Percentiles rank a stretch among this genome's conserved stretches.
phyloP scores from a whole-genome alignment of 805 yeast genomes.

The Saturnispora sanitii region DNA sequence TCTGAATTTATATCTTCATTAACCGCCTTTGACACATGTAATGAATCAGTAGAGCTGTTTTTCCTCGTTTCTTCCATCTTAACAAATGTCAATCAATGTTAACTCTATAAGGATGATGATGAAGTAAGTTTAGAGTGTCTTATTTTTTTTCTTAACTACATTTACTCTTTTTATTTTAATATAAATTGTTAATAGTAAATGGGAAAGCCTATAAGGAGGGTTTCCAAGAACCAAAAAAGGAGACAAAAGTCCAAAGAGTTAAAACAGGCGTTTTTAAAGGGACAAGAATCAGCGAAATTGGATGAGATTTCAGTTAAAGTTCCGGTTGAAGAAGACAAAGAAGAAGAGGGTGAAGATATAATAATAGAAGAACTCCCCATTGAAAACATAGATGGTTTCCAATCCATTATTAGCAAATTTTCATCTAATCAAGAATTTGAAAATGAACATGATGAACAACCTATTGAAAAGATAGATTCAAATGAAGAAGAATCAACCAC shows the following conservation, averaged over 20 bases:
- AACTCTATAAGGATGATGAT: background rate
- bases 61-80: background rate
- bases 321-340: background rate
- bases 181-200: background rate
- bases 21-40: background rate
- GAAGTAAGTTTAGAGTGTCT: too few species aligned
- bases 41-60: background rate
- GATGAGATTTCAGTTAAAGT: background rate
- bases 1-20: background rate
- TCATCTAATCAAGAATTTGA: constrained; percentile 9
- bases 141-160: too few species aligned
- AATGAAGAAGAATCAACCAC: background rate
- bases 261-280: constrained; percentile 2
- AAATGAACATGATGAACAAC: constrained; percentile 16
- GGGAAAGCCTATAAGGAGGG: background rate
- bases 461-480: background rate
- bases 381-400: constrained; percentile 14
- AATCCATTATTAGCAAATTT: constrained; percentile 18
- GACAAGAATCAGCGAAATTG: background rate
- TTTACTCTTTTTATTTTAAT: background rate
- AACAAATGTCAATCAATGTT: background rate
- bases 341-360: constrained; percentile 6
- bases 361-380: constrained; percentile 3
- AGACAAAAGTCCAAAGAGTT: constrained; percentile 2
- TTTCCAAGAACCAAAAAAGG: constrained; percentile 5